Evolutionary conservation across 768 basidiomycete species (phyloP).

Genomic region (Tulasnella sp.): DNA sequence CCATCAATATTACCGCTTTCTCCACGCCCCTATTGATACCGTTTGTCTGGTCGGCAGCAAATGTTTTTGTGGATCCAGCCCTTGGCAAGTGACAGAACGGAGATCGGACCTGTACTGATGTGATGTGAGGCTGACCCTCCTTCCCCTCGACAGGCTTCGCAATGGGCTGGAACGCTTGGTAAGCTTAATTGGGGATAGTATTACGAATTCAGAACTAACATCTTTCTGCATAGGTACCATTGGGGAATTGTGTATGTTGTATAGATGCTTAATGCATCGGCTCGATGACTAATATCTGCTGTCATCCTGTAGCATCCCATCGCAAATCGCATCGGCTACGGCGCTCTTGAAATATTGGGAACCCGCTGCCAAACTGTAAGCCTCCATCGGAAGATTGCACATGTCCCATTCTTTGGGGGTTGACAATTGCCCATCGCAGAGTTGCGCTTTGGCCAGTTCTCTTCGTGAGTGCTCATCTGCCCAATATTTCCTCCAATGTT

Average conservation of each 20-base stretch:
- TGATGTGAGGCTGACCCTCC: background rate
- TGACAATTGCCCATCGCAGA: background rate
- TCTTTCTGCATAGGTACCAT: background rate
- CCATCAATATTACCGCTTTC: no score
- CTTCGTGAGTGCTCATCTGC: background rate
- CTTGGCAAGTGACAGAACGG: background rate
- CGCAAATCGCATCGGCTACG: constrained; percentile 10
- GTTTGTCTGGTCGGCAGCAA: background rate
- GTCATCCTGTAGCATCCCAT: background rate
- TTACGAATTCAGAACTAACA: background rate
- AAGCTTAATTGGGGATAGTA: background rate
- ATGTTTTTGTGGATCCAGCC: constrained; percentile 11
- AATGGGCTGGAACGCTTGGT: constrained; percentile 16
- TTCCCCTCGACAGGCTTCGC: background rate
- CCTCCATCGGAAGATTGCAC: no score
- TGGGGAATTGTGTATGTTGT: constrained; percentile 4
- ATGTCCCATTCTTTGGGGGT: no score
- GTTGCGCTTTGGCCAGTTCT: background rate
- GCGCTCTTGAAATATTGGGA: constrained; percentile 12
- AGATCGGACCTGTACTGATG: background rate
- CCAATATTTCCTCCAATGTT: no score
- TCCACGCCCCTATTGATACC: no score
- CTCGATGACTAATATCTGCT: background rate
- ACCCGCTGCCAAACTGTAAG: background rate
- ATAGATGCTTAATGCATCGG: no score